Percentiles rank a stretch among this genome's conserved stretches.
Conservation (phyloP, 2,329 filamentous ascomycete genomes). For the Aureobasidium pullulans region DNA sequence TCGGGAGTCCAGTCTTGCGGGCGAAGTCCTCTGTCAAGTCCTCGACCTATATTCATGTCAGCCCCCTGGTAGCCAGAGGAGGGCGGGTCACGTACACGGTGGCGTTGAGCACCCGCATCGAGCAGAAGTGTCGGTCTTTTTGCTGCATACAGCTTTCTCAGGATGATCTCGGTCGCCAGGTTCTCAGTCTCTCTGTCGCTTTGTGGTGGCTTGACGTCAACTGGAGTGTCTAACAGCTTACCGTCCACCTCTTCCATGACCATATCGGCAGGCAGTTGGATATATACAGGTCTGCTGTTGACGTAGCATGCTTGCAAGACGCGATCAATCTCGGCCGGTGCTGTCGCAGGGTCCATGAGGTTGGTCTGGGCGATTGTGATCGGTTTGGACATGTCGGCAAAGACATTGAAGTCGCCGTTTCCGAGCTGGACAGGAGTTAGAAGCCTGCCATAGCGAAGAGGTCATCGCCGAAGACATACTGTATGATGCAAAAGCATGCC, state of each 20-base stretch:
- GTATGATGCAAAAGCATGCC: constrained; percentile 41
- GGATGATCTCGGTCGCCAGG: constrained; percentile 73
- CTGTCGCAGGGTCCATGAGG: constrained; percentile 61
- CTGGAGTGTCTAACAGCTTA: constrained; percentile 58
- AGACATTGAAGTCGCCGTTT: constrained; percentile 69
- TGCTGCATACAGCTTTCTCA: constrained; percentile 65
- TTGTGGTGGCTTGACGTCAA: constrained; percentile 56
- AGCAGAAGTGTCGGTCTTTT: constrained; percentile 72
- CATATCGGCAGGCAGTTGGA: constrained; percentile 77
- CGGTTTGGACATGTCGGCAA: constrained; percentile 66
- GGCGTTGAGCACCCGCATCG: constrained; percentile 71
- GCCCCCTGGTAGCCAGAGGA: neutral
- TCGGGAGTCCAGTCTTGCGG: constrained; percentile 39
- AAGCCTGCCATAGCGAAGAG: neutral
- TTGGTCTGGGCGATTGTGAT: constrained; percentile 66
- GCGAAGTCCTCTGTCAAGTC: constrained; percentile 39
- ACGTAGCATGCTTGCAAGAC: constrained; percentile 68
- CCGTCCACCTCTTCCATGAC: constrained; percentile 70
- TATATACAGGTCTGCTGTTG: constrained; percentile 71
- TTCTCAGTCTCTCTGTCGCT: constrained; percentile 71
- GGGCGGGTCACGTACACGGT: neutral
- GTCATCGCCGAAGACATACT: constrained; percentile 22
- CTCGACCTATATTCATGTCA: constrained; percentile 60
- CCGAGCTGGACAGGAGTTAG: constrained; percentile 21
- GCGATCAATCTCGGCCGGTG: constrained; percentile 69